Conservation (phyloP, 139 green algal genomes). For the Auxenochlorella pyrenoidosa region DNA sequence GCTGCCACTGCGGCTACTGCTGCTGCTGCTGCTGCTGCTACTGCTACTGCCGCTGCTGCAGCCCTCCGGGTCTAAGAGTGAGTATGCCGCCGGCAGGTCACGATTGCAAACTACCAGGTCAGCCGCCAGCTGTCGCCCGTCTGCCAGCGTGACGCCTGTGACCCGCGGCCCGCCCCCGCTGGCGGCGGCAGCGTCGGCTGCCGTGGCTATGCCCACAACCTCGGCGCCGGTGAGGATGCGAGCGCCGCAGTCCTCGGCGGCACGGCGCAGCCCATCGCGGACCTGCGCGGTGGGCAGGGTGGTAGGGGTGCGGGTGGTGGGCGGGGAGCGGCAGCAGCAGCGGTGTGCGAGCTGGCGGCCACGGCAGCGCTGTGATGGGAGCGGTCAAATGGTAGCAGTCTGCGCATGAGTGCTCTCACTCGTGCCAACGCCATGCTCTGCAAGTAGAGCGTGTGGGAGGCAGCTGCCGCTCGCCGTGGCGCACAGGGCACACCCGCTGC, state of each 20-base stretch:
- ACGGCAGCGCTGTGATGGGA: neutral
- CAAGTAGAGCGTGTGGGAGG: too few species aligned
- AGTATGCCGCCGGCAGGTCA: constrained; percentile 71
- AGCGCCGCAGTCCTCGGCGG: constrained; percentile 56
- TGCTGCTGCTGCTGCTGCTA: neutral
- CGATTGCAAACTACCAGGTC: constrained; percentile 78
- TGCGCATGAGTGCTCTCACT: too few species aligned
- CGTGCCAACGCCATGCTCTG: too few species aligned
- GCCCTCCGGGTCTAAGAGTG: constrained; percentile 39
- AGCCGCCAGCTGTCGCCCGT: constrained; percentile 59
- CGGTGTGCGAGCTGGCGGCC: too few species aligned
- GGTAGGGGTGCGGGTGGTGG: neutral
- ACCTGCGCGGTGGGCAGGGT: neutral
- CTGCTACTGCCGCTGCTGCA: constrained; percentile 1
- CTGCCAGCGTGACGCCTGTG: constrained; percentile 64
- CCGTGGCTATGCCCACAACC: constrained; percentile 47
- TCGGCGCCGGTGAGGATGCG: constrained; percentile 46
- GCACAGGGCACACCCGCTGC: too few species aligned
- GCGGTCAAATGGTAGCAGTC: too few species aligned
- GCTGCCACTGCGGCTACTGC: neutral
- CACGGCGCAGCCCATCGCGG: constrained; percentile 49
- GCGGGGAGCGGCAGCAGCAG: neutral
- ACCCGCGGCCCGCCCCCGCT: constrained; percentile 22
- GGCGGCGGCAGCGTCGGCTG: neutral
- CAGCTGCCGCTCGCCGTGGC: too few species aligned